A percentile compares a stretch with the other conserved stretches of the same genome.
Evolutionary conservation across 495 filamentous ascomycete species (phyloP).

Genomic region (Ramalina intermedia): DNA sequence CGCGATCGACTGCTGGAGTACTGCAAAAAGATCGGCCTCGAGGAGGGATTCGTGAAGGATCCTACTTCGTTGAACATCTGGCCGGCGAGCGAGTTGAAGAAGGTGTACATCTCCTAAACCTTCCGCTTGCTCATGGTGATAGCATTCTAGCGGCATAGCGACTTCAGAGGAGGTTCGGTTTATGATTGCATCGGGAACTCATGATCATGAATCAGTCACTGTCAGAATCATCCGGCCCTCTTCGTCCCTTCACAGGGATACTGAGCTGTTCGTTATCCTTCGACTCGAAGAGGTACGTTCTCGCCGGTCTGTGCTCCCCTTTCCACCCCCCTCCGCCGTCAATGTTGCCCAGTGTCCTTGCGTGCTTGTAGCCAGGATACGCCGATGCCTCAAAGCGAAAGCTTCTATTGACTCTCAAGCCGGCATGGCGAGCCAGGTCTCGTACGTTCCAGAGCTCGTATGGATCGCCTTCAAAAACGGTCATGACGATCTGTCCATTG

Average conservation of each 20-base stretch:
- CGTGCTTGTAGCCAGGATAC: constrained; percentile 82
- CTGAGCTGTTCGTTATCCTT: constrained; percentile 28
- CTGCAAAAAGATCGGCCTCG: constrained; percentile 55
- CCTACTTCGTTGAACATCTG: constrained; percentile 61
- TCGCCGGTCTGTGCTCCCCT: constrained; percentile 59
- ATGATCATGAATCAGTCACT: constrained; percentile 14
- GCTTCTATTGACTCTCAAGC: constrained; percentile 59
- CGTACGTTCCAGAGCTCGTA: constrained; percentile 92
- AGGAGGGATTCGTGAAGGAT: constrained; percentile 60
- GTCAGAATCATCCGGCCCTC: constrained; percentile 29
- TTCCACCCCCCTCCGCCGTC: constrained; percentile 52
- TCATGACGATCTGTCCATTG: constrained; percentile 62
- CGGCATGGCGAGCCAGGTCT: constrained; percentile 67
- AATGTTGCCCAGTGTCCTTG: constrained; percentile 70
- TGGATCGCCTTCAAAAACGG: constrained; percentile 81
- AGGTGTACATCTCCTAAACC: constrained; percentile 63
- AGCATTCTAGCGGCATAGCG: background rate
- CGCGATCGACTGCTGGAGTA: constrained; percentile 57
- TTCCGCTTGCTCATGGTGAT: background rate
- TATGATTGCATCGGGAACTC: too few species aligned
- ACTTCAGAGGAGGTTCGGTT: background rate
- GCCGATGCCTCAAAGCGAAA: constrained; percentile 58
- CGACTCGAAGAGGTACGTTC: constrained; percentile 66
- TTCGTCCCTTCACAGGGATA: constrained; percentile 23
- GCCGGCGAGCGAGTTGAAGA: constrained; percentile 48